Percentiles rank a stretch among this genome's conserved stretches.
These are phyloP conservation scores for Powellomyces hirtus DNA, from an alignment of 192 early-diverging fungal genomes.

Conservation along the genomic window DNA sequence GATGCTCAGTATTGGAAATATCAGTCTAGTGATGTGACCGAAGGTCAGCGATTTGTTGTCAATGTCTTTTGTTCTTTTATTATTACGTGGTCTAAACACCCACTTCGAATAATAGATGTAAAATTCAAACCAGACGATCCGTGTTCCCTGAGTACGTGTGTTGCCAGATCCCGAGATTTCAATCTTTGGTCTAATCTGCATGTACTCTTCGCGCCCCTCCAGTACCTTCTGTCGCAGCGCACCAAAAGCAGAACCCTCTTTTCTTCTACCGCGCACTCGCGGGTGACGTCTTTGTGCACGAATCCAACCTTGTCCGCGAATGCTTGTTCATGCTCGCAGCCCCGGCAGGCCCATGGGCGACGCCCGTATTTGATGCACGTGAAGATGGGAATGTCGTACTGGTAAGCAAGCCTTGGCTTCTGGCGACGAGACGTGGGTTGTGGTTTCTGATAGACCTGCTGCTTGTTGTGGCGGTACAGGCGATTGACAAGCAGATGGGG, in stretches of 20 bases:
- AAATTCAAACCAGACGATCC: too few relatives aligned
- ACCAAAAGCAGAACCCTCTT: not conserved
- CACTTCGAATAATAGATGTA: too few relatives aligned
- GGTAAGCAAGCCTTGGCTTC: too few relatives aligned
- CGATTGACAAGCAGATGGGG: too few relatives aligned
- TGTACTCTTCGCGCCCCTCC: not conserved
- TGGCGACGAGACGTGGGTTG: too few relatives aligned
- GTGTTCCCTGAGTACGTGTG: too few relatives aligned
- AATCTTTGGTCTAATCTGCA: too few relatives aligned
- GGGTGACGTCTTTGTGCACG: not conserved
- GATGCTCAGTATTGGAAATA: not conserved
- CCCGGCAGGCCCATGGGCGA: not conserved
- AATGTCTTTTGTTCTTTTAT: too few relatives aligned
- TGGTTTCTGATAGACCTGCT: too few relatives aligned
- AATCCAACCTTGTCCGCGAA: slow-evolving; percentile 17
- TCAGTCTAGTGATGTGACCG: not conserved
- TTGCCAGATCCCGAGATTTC: too few relatives aligned
- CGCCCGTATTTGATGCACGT: not conserved
- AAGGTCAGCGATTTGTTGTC: not conserved
- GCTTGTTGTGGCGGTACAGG: too few relatives aligned
- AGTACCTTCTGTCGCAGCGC: slow-evolving; percentile 2
- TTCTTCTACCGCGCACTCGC: not conserved
- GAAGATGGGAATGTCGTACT: slow-evolving; percentile 2
- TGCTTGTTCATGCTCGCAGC: slow-evolving; percentile 8
- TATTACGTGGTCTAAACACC: too few relatives aligned